Percentiles rank a stretch among this genome's conserved stretches.
Evolutionary conservation across 305 asterid genomes (phyloP).

Genomic region (Solanum chacoense): DNA sequence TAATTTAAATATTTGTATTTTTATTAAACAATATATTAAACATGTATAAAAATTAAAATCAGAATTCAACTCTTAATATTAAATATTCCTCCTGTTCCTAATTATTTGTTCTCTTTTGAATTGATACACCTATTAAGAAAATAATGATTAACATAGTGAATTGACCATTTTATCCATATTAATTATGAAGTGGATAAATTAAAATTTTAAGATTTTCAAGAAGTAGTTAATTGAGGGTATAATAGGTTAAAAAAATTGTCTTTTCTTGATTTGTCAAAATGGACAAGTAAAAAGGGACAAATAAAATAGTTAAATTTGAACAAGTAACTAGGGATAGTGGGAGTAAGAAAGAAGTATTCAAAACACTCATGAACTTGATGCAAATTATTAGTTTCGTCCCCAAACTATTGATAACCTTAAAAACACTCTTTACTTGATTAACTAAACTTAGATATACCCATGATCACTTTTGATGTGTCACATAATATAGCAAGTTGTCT

Average conservation of each 20-base stretch:
- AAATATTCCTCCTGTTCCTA: rapidly evolving
- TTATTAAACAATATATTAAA: neutral
- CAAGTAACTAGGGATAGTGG: too few relatives aligned
- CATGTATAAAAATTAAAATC: neutral
- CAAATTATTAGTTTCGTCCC: neutral
- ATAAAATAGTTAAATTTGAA: too few relatives aligned
- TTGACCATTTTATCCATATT: too few relatives aligned
- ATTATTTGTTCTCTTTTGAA: neutral
- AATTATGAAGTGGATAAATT: neutral
- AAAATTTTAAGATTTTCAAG: neutral
- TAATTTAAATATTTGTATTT: neutral
- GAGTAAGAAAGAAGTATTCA: too few relatives aligned
- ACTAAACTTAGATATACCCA: neutral
- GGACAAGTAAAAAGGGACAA: neutral
- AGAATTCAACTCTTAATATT: neutral
- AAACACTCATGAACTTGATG: neutral
- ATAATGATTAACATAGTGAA: too few relatives aligned
- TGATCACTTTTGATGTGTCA: neutral
- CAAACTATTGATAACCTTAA: neutral
- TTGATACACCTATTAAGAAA: too few relatives aligned
- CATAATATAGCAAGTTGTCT: too few relatives aligned
- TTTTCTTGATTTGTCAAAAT: neutral
- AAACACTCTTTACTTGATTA: too few relatives aligned
- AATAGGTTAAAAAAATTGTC: too few relatives aligned
- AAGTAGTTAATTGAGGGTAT: neutral